These are phyloP conservation scores for Malania oleifera DNA, from an alignment of 164 flowering plant species.

Conservation along the genomic window DNA sequence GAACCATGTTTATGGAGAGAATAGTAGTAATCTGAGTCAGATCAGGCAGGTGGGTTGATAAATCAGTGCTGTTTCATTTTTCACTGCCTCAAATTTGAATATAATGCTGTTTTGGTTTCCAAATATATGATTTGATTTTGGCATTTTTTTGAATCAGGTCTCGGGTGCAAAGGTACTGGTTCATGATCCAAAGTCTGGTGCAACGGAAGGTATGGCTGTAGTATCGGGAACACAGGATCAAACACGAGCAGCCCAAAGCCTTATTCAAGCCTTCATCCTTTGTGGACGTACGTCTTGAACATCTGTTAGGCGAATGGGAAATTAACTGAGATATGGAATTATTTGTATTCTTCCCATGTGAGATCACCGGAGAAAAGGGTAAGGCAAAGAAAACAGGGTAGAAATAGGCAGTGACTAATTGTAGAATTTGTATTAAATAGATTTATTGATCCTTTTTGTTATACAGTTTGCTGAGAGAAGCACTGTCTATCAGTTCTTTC, in stretches of 20 bases:
- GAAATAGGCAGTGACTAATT: too few relatives aligned
- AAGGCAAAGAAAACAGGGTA: too few relatives aligned
- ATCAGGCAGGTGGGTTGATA: slow-evolving; percentile 39
- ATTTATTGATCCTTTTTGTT: too few relatives aligned
- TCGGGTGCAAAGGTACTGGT: slow-evolving; percentile 47
- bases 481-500: too few relatives aligned
- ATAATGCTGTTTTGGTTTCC: not conserved
- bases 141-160: slow-evolving; percentile 21
- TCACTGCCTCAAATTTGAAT: not conserved
- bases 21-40: slow-evolving; percentile 33
- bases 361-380: too few relatives aligned
- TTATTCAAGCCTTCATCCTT: slow-evolving; percentile 54
- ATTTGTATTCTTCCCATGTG: too few relatives aligned
- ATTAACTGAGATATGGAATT: too few relatives aligned
- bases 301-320: too few relatives aligned
- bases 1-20: slow-evolving; percentile 42
- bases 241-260: slow-evolving; percentile 41
- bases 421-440: too few relatives aligned
- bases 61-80: not conserved
- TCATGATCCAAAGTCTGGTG: slow-evolving; percentile 43
- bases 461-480: too few relatives aligned
- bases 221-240: slow-evolving; percentile 47
- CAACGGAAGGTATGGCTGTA: slow-evolving; percentile 35
- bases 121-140: not conserved
- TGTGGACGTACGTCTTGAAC: too few relatives aligned